A percentile compares a stretch with the other conserved stretches of the same genome.
Conservation (phyloP, 805 yeast species). For the Teunomyces pallodes region DNA sequence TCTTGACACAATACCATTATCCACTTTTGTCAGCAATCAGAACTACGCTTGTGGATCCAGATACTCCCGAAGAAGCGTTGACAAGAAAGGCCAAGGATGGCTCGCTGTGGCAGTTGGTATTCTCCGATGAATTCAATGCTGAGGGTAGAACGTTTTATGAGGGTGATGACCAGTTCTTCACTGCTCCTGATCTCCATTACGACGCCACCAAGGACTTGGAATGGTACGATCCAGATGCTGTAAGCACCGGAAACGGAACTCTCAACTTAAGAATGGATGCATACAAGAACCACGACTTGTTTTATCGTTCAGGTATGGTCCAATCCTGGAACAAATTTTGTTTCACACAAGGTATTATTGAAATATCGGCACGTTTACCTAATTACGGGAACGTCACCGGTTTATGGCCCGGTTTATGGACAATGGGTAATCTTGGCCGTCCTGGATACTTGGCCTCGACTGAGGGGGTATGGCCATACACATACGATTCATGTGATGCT, state of each 20-base stretch:
- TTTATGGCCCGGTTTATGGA: conserved; percentile 96
- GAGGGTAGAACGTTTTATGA: conserved; percentile 89
- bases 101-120: conserved; percentile 69
- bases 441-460: conserved; percentile 87
- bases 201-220: conserved; percentile 88
- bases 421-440: conserved; percentile 89
- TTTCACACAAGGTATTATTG: conserved; percentile 79
- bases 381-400: conserved; percentile 78
- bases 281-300: conserved; percentile 70
- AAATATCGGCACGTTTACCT: conserved; percentile 75
- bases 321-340: conserved; percentile 92
- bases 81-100: conserved; percentile 60
- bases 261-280: conserved; percentile 75
- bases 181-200: conserved; percentile 79
- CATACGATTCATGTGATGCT: conserved; percentile 84
- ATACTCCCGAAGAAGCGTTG: conserved; percentile 56
- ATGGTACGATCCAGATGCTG: conserved; percentile 95
- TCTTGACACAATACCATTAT: conserved; percentile 56
- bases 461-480: conserved; percentile 94
- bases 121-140: conserved; percentile 86
- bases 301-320: conserved; percentile 86
- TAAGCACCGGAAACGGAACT: conserved; percentile 71
- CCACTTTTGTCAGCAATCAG: conserved; percentile 59
- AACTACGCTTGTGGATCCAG: conserved; percentile 61
- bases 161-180: conserved; percentile 91